Conservation (phyloP, 2,329 filamentous ascomycete species). For the Pestalotiopsis sp. region DNA sequence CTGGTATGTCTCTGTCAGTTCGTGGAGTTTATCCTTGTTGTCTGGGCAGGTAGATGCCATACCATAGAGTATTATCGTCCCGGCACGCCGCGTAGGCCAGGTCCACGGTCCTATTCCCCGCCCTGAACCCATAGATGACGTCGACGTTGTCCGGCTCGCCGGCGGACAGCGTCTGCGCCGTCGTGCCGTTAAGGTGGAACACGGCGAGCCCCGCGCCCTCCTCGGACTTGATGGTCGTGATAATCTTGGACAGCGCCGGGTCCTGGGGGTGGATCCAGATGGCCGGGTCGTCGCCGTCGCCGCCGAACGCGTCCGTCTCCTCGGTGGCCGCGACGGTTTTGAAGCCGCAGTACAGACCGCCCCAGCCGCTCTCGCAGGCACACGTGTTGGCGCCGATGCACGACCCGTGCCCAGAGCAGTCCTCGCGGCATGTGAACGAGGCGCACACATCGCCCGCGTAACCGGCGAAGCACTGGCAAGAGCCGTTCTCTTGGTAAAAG, state of each 20-base stretch:
- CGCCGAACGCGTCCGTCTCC: slow-evolving; percentile 46
- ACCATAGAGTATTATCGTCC: slow-evolving; percentile 55
- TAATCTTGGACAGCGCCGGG: slow-evolving; percentile 46
- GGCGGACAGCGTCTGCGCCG: slow-evolving; percentile 46
- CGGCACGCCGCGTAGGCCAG: slow-evolving; percentile 54
- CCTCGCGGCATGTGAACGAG: slow-evolving; percentile 38
- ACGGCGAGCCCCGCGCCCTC: slow-evolving; percentile 50
- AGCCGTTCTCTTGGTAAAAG: slow-evolving; percentile 33
- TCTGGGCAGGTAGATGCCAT: slow-evolving; percentile 21
- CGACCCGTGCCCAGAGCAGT: slow-evolving; percentile 43
- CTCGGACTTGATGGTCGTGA: slow-evolving; percentile 55
- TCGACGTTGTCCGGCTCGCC: slow-evolving; percentile 58
- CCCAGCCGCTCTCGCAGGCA: slow-evolving; percentile 43
- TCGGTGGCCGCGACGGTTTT: slow-evolving; percentile 41
- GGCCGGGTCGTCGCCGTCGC: slow-evolving; percentile 49
- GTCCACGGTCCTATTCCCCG: slow-evolving; percentile 46
- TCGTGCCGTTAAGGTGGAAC: slow-evolving; percentile 50
- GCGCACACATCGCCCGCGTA: slow-evolving; percentile 38
- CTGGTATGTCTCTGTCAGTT: background rate
- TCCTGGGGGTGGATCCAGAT: slow-evolving; percentile 48
- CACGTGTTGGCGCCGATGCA: slow-evolving; percentile 46
- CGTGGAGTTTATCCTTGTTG: background rate
- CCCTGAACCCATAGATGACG: slow-evolving; percentile 51
- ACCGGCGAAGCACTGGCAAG: slow-evolving; percentile 47
- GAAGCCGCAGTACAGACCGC: slow-evolving; percentile 48